Percentiles rank a stretch among this genome's conserved stretches.
Evolutionary conservation across 352 stramenopile species (phyloP).

Genomic region (Pythium brachiatum): DNA sequence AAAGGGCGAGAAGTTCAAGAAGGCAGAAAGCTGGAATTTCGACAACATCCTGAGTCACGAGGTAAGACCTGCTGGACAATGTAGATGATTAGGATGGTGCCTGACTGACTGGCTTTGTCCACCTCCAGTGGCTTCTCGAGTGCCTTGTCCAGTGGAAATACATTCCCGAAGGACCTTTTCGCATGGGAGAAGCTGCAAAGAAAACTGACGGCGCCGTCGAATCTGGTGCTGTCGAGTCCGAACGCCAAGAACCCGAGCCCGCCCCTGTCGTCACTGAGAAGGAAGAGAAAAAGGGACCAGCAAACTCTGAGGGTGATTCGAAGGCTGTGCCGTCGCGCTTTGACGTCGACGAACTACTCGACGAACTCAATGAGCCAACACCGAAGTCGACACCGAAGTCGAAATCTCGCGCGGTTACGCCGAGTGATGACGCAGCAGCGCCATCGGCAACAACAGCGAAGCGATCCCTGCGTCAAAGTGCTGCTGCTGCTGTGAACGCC

Average conservation of each 20-base stretch:
- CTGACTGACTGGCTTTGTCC: neutral
- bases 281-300: neutral
- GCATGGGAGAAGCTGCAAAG: conserved; percentile 7
- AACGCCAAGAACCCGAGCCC: neutral
- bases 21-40: conserved; percentile 76
- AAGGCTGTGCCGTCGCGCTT: conserved; percentile 21
- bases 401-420: conserved; percentile 6
- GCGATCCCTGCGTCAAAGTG: neutral
- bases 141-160: conserved; percentile 69
- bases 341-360: conserved; percentile 31
- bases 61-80: conserved; percentile 33
- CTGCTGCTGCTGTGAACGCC: neutral
- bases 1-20: conserved; percentile 85
- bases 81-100: neutral
- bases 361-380: conserved; percentile 26
- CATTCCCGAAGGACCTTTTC: conserved; percentile 51
- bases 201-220: neutral
- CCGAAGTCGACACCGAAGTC: conserved; percentile 15
- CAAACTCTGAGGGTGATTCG: neutral
- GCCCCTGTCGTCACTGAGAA: neutral
- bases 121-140: conserved; percentile 66
- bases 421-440: conserved; percentile 58
- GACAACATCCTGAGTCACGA: conserved; percentile 78
- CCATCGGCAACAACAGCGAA: conserved; percentile 22
- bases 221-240: neutral